Conservation (phyloP, 345 rosid species). For the Salix suchowensis region DNA sequence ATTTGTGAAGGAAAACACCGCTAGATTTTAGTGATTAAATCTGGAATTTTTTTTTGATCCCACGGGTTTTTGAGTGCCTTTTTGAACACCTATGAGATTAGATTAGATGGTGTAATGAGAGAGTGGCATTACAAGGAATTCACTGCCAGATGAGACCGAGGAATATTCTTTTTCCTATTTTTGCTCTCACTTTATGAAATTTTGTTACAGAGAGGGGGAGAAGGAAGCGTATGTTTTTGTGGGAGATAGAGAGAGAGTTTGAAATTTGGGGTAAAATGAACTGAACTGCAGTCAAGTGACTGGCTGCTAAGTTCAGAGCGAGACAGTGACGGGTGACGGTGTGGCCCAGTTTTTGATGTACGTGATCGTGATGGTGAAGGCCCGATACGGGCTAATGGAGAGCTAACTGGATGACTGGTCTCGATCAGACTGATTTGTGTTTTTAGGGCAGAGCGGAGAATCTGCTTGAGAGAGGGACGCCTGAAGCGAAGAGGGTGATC, state of each 20-base stretch:
- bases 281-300: too few species aligned
- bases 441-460: background rate
- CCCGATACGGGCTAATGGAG: too few species aligned
- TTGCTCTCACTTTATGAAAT: background rate
- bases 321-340: too few species aligned
- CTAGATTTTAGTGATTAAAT: background rate
- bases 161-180: slow-evolving; percentile 11
- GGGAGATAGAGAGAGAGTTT: too few species aligned
- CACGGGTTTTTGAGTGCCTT: background rate
- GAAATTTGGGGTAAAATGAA: too few species aligned
- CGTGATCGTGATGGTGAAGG: too few species aligned
- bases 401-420: too few species aligned
- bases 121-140: slow-evolving; percentile 25
- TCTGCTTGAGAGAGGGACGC: background rate
- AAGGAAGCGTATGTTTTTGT: slow-evolving; percentile 7
- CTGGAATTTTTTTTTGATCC: background rate
- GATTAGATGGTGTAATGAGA: background rate
- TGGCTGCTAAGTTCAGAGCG: too few species aligned
- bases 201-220: background rate
- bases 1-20: too few species aligned
- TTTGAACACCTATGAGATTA: too few species aligned
- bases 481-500: too few species aligned
- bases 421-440: background rate
- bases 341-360: too few species aligned
- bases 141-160: background rate